These are phyloP conservation scores for Amanita exitialis DNA, from an alignment of 768 basidiomycete species.

Conservation along the genomic window DNA sequence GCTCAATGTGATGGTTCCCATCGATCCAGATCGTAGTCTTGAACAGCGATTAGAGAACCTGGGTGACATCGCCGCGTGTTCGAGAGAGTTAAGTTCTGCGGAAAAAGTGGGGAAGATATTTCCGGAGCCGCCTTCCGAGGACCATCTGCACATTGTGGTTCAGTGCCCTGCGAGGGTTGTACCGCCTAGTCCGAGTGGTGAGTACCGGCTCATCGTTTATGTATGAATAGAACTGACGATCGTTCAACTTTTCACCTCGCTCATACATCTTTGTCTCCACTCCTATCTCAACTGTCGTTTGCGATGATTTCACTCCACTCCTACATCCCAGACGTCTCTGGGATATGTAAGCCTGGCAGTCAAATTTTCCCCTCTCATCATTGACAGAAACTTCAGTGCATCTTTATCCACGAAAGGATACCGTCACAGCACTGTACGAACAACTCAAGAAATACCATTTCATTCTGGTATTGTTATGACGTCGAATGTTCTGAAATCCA, in stretches of 20 bases:
- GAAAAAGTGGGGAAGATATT: neutral
- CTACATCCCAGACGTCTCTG: no score
- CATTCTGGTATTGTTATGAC: conserved; percentile 1
- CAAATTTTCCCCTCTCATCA: no score
- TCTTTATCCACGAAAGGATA: neutral
- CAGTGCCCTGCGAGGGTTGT: neutral
- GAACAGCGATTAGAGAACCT: neutral
- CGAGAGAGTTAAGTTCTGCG: neutral
- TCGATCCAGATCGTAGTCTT: neutral
- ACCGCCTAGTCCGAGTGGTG: no score
- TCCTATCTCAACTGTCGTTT: conserved; percentile 5
- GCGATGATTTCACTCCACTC: no score
- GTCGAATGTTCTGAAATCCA: neutral
- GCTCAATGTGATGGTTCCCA: neutral
- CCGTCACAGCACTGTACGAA: neutral
- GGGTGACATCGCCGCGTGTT: neutral
- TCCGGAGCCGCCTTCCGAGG: neutral
- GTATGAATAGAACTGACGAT: neutral
- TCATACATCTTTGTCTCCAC: neutral
- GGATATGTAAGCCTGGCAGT: no score
- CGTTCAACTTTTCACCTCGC: neutral
- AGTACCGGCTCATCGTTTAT: neutral
- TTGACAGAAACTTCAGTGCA: no score
- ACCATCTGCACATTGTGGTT: conserved; percentile 3
- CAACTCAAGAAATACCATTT: neutral